A percentile compares a stretch with the other conserved stretches of the same genome.
phyloP scores from a whole-genome alignment of 176 grass and related monocot species.

The Rhynchospora pubera region DNA sequence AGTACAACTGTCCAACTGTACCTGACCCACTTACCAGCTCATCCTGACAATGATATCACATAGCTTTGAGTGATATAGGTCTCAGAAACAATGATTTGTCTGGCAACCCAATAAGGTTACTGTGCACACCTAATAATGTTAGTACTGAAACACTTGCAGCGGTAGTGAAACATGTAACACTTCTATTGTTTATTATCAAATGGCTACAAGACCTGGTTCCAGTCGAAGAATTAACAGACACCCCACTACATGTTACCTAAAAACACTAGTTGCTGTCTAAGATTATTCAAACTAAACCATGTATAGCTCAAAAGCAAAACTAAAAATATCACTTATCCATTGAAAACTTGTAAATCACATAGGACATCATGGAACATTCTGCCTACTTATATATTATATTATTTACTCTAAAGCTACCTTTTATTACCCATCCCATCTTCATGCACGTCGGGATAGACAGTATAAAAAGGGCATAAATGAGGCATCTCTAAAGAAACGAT shows the following conservation, averaged over 20 bases:
- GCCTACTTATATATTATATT: background rate
- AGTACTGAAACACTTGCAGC: background rate
- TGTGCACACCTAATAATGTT: background rate
- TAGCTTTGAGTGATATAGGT: no score
- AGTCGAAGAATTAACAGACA: background rate
- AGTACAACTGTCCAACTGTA: constrained; percentile 42
- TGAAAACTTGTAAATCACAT: background rate
- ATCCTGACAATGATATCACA: constrained; percentile 31
- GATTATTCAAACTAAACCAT: background rate
- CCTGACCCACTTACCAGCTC: constrained; percentile 63
- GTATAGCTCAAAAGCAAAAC: background rate
- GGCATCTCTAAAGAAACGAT: background rate
- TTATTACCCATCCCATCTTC: background rate
- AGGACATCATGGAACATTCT: background rate
- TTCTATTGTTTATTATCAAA: background rate
- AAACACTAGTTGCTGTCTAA: background rate
- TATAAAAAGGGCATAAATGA: background rate
- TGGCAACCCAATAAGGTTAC: background rate
- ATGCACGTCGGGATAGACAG: background rate
- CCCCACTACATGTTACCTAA: background rate
- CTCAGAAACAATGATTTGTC: background rate
- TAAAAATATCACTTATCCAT: background rate
- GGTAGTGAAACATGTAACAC: background rate
- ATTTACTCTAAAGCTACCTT: background rate
- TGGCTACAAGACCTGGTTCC: background rate